These are phyloP conservation scores for Purpureocillium takamizusanense DNA, from an alignment of 2,329 filamentous ascomycete species.

Conservation along the genomic window DNA sequence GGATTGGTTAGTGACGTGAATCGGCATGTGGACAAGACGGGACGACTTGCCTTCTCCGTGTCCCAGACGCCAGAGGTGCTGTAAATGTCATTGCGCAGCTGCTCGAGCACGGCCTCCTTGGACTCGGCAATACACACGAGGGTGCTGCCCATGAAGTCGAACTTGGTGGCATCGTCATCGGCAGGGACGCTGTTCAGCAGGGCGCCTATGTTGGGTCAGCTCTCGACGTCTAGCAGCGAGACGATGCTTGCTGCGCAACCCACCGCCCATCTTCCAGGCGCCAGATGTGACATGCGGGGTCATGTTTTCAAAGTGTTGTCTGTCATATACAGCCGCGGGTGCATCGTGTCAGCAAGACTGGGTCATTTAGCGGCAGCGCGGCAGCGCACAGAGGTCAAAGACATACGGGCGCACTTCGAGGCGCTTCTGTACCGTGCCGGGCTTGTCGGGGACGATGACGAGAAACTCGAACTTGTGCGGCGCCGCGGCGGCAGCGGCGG, in stretches of 20 bases:
- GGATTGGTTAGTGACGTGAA: neutral
- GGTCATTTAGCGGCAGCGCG: too few species aligned
- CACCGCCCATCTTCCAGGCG: conserved; percentile 56
- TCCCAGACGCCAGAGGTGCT: conserved; percentile 70
- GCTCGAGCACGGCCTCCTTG: conserved; percentile 59
- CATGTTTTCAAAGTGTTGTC: conserved; percentile 47
- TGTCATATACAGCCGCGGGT: too few species aligned
- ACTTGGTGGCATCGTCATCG: conserved; percentile 45
- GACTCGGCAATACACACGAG: conserved; percentile 58
- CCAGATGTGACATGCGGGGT: conserved; percentile 44
- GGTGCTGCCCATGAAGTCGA: conserved; percentile 66
- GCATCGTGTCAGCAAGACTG: neutral
- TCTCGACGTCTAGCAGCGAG: neutral
- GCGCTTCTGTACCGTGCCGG: conserved; percentile 49
- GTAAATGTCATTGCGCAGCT: conserved; percentile 67
- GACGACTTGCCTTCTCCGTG: conserved; percentile 47
- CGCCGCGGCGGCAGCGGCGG: too few species aligned
- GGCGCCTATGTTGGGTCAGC: conserved; percentile 40
- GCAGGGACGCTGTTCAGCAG: conserved; percentile 57
- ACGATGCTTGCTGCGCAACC: conserved; percentile 10
- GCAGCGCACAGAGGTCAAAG: neutral
- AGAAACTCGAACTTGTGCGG: conserved; percentile 52
- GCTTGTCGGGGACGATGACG: conserved; percentile 59
- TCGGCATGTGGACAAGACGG: too few species aligned
- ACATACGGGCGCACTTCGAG: conserved; percentile 51